A percentile compares a stretch with the other conserved stretches of the same genome.
Conservation (phyloP, 371 early-diverging fungal genomes). For the Rhizopus delemar region DNA sequence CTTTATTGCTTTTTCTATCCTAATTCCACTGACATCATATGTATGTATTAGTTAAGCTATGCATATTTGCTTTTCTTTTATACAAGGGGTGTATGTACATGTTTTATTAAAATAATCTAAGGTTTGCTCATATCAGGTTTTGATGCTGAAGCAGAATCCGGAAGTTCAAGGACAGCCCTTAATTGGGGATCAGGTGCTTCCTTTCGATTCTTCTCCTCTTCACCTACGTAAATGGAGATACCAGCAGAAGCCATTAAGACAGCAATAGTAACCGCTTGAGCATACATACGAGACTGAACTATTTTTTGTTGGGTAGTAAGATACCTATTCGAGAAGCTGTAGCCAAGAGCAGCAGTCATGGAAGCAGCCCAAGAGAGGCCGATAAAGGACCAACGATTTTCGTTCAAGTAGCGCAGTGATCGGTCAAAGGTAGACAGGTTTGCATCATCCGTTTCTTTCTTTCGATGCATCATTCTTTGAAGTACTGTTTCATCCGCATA, state of each 20-base stretch:
- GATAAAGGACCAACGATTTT: conserved; percentile 56
- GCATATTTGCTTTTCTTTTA: no score
- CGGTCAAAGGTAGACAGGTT: conserved; percentile 29
- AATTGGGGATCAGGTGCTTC: conserved; percentile 46
- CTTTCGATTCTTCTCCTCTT: conserved; percentile 29
- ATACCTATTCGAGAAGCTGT: conserved; percentile 68
- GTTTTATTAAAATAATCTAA: no score
- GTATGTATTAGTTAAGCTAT: no score
- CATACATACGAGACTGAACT: conserved; percentile 79
- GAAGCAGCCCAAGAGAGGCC: conserved; percentile 70
- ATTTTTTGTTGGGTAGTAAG: conserved; percentile 71
- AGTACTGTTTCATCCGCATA: conserved; percentile 47
- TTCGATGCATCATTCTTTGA: conserved; percentile 13
- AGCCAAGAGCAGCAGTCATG: conserved; percentile 67
- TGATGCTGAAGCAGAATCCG: conserved; percentile 23
- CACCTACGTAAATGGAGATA: conserved; percentile 48
- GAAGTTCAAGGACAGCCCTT: conserved; percentile 47
- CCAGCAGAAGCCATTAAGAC: conserved; percentile 56
- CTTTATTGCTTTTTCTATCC: no score
- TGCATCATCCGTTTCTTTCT: conserved; percentile 1
- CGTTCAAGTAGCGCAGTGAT: conserved; percentile 40
- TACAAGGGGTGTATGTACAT: no score
- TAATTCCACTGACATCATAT: no score
- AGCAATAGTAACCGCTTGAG: conserved; percentile 53
- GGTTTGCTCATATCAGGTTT: conserved; percentile 9